Base-by-base conservation (phyloP, 1,284 basidiomycete genomes). In the Coniophora puteana region DNA sequence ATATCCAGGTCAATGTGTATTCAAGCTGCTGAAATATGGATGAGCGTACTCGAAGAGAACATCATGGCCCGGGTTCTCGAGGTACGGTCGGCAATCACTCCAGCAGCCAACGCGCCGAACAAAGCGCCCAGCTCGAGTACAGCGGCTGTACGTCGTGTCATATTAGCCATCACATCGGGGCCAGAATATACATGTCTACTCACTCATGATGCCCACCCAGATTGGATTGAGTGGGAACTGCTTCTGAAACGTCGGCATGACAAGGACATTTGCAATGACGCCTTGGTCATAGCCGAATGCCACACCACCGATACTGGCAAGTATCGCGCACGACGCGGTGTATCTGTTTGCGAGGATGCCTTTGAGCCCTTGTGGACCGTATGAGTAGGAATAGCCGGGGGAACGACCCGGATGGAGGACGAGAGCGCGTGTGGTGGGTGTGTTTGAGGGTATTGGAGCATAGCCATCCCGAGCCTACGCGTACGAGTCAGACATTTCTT, bases 251-350 rank as follows among this genome's bases (percentile, higher is more conserved):
- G 86, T 80, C 36, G 69, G 65, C 87, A 90, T 91, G n/a, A 88
- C 83, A 12, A 91, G 71, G 7, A 91, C 79, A 57, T 89, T 89
- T 3, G 87, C 83, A 49, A 89, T 85, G 41, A 83, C 81, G 30
- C 83, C 82, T 53, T 85, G 83, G 50, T 84, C 82, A 58, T 84
- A 85, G 4, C 88, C 88, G 59, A 91, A 91, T 18, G 84, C 77
- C 35, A 90, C 58, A 0, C 89, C 87, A 4, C 88, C 89, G 50
- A 90, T 74, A 12, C 81, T 84, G 0, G 83, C 88, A 44, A 88
- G 83, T 25, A 80, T 61, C 2, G 80, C 83, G 49, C 83, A 85
- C 3, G 74, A 62, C 4, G 80, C 59, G 1, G 80, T 73, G 47
- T 78, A 83, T 39, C 67, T 69, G 56, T 86, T 88, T 49, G 72